Evolutionary conservation across 352 stramenopile species (phyloP), one percentile per base, ranked within the genome.

Genomic region (Pythium folliculosum): DNA sequence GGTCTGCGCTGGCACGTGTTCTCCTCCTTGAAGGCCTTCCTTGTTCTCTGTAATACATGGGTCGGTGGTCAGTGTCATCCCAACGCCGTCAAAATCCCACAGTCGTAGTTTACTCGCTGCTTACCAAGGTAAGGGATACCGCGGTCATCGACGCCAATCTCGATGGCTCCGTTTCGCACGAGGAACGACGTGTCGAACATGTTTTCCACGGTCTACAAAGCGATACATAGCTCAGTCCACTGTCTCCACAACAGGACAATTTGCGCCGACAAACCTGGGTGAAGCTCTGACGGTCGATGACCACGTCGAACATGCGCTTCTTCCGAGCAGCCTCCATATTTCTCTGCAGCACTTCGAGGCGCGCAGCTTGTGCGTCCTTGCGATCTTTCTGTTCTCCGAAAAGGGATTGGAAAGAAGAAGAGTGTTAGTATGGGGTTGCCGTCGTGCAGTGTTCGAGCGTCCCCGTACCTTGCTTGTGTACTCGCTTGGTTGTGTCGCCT

Each of bases 171-270:
- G 54, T 92, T 91, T 25, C 86, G 84, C 38, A 94, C 84, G 2
- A 94, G 72, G 63, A 94, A 94, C 17, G 84, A 92, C 66, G 85
- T 88, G 69, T 94, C 86, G 48, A 94, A 94, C 5, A 94, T 67
- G 54, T 94, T 94, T 68, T 94, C 86, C 21, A 94, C 77, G 6
- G 86, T 94, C 85, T 94, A 53, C 17, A 65, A 5, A 19, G 21
- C 7, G 13, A 27, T 38, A 23, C 35, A 12, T 14, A 48, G 16
- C 52, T 37, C 27, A 48, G 19, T 49, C 3, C 6, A 51, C 12
- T 47, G 0, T 56, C 22, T 50, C 19, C 21, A 7, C 37, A 10
- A 56, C 5, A 53, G 3, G 0, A 50, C 10, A 57, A 50, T 3
- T 3, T 35, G 0, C 12, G 21, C 12, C 16, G 3, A 47, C 21